Evolutionary conservation across 345 rosid species (phyloP).

Genomic region (Syzygium aromaticum): DNA sequence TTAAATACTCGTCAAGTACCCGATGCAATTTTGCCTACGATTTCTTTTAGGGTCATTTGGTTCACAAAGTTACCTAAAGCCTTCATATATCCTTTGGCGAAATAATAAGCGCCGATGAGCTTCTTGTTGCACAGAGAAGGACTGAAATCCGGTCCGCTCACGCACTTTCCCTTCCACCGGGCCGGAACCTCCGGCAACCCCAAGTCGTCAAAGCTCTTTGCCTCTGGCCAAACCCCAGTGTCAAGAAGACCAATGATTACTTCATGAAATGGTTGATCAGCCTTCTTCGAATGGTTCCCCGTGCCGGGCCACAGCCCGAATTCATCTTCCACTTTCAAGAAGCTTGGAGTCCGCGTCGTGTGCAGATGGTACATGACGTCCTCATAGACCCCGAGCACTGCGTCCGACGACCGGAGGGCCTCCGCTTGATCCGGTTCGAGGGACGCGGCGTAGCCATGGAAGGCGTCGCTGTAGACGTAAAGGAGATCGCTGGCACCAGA

Average conservation of each 20-base stretch:
- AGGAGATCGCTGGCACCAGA: constrained; percentile 12
- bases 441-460: constrained; percentile 64
- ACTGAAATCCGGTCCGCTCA: constrained; percentile 54
- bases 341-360: constrained; percentile 72
- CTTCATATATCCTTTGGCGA: constrained; percentile 57
- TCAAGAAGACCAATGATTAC: constrained; percentile 78
- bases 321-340: constrained; percentile 27
- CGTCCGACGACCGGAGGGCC: constrained; percentile 31
- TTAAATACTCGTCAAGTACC: not conserved
- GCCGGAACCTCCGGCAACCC: constrained; percentile 63
- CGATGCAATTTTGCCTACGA: not conserved
- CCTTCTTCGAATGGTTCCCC: constrained; percentile 7
- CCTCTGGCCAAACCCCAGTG: constrained; percentile 88
- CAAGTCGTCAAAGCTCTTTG: constrained; percentile 45
- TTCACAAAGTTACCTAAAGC: constrained; percentile 18
- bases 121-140: constrained; percentile 63
- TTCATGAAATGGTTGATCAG: constrained; percentile 25
- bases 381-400: constrained; percentile 59
- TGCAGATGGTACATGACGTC: constrained; percentile 62
- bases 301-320: constrained; percentile 44
- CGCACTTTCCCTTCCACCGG: constrained; percentile 68
- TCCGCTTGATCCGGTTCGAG: constrained; percentile 49
- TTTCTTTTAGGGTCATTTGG: not conserved
- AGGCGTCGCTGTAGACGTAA: constrained; percentile 49
- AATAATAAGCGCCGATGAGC: constrained; percentile 69